Evolutionary conservation across 2,329 filamentous ascomycete genomes (phyloP), one percentile per base, ranked within the genome.

Genomic region (Sarocladiaceae sp.): DNA sequence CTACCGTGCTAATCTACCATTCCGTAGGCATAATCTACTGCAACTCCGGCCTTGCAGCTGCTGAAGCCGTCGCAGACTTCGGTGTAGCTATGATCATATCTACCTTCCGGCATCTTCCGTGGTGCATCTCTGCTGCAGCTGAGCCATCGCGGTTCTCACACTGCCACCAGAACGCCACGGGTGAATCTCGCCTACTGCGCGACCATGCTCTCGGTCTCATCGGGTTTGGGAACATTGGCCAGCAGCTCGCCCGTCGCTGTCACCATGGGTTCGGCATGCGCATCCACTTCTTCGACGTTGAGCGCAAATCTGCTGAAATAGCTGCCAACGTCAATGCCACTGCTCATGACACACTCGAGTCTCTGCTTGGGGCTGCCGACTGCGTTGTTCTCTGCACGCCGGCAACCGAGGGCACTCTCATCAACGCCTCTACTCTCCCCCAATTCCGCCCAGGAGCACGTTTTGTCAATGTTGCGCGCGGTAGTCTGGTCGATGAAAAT

Each of bases 11-110:
- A 27, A 2, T 13, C 16, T 15, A 33, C 21, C 4, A 18, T 7
- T 13, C 9, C 19, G 10, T 19, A 75, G 75, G 79, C 29, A 76
- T 85, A 49, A 63, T 83, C 43, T 88, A 88, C 64, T 88, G 83
- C 68, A 88, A 88, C 63, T 75, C 79, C 3, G 83, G 82, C 2
- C 72, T 79, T 2, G 82, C 83, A 0, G 82, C 82, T 27, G 81
- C 81, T 6, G 84, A 88, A 55, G 78, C 83, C 4, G 83, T 88
- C 2, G 83, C 83, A 42, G 85, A 88, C 59, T 78, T 85, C 49
- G 78, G 82, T 15, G 69, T 86, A 32, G 81, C 80, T 55, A 73
- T 84, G 53, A 76, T 88, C 52, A 74, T 89, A 41, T 75, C 76
- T 7, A 80, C 77, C 12, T 88, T 87, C 66, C 80, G 84, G 43